Conservation (phyloP, 306 rosid genomes). For the Acacia melanoxylon region DNA sequence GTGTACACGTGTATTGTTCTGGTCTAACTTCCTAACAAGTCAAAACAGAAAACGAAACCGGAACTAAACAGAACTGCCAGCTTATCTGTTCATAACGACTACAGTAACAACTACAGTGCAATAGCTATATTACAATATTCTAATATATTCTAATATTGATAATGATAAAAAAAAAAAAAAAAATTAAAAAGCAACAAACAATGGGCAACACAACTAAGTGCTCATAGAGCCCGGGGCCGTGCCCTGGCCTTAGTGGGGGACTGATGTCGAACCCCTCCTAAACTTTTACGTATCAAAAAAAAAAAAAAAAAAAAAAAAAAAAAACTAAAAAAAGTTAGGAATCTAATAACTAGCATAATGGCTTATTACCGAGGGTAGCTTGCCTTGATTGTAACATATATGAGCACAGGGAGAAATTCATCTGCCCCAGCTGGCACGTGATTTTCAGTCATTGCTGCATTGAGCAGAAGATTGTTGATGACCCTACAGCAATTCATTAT, state of each 20-base stretch:
- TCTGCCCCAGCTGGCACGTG: slow-evolving; percentile 74
- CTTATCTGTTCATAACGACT: no score
- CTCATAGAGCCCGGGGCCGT: no score
- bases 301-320: slow-evolving; percentile 14
- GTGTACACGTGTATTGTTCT: no score
- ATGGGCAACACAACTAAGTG: background rate
- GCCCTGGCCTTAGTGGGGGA: no score
- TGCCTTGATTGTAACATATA: slow-evolving; percentile 81
- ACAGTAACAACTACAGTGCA: no score
- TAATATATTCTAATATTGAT: background rate
- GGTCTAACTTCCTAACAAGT: no score
- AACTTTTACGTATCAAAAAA: no score
- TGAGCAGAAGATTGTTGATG: slow-evolving; percentile 71
- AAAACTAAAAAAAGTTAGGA: background rate
- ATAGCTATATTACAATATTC: no score
- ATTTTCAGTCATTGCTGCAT: slow-evolving; percentile 59
- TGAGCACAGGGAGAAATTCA: slow-evolving; percentile 79
- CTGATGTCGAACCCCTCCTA: no score
- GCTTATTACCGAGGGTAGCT: slow-evolving; percentile 70
- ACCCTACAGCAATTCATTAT: slow-evolving; percentile 70
- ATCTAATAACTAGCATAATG: slow-evolving; percentile 37
- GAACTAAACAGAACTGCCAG: no score
- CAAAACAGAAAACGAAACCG: no score
- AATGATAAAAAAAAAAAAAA: slow-evolving; percentile 11
- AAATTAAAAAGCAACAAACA: background rate